A percentile compares a stretch with the other conserved stretches of the same genome.
Conservation (phyloP, 2,329 filamentous ascomycete species). For the Fusarium veterinarium region DNA sequence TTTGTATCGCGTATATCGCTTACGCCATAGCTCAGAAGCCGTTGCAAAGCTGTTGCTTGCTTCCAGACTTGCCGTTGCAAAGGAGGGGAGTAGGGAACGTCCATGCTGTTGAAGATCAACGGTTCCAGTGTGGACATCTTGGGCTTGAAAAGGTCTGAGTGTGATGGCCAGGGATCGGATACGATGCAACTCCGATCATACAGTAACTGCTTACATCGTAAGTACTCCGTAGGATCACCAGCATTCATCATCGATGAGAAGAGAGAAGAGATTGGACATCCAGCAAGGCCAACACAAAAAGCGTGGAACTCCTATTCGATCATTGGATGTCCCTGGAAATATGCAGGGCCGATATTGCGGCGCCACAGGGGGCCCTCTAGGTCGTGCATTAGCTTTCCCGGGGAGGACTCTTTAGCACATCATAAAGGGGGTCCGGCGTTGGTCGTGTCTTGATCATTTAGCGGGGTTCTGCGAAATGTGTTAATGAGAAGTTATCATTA, state of each 20-base stretch:
- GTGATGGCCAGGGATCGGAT: constrained; percentile 15
- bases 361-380: constrained; percentile 22
- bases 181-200: constrained; percentile 21
- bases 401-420: constrained; percentile 34
- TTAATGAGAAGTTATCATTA: constrained; percentile 23
- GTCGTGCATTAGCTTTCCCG: constrained; percentile 39
- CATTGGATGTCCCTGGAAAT: constrained; percentile 26
- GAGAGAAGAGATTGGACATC: constrained; percentile 42
- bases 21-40: constrained; percentile 2
- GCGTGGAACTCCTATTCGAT: constrained; percentile 35
- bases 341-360: constrained; percentile 36
- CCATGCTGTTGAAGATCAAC: constrained; percentile 29
- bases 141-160: background rate
- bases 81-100: constrained; percentile 7
- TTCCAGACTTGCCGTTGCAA: background rate
- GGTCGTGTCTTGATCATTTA: background rate
- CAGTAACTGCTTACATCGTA: background rate
- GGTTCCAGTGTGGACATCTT: constrained; percentile 16
- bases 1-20: background rate
- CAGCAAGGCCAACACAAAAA: constrained; percentile 18
- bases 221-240: constrained; percentile 22
- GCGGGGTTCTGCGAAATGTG: constrained; percentile 4
- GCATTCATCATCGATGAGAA: constrained; percentile 6
- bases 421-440: constrained; percentile 2
- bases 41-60: background rate